Conservation (phyloP, 768 basidiomycete genomes). For the Rubroboletus pulcherrimus region DNA sequence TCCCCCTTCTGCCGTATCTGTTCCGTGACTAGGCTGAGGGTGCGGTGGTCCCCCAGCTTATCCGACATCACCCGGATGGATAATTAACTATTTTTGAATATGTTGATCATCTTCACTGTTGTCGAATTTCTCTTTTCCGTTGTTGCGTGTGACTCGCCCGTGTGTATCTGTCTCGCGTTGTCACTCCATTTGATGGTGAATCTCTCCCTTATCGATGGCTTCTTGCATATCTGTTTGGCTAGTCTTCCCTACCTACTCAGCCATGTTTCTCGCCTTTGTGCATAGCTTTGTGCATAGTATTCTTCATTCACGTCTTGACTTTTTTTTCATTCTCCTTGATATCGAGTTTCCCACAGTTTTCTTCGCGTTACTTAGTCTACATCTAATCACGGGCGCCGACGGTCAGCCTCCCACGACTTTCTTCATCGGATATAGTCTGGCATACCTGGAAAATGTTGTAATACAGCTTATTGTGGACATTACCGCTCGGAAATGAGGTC, state of each 20-base stretch:
- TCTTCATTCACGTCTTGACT: neutral
- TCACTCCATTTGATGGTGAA: conserved; percentile 7
- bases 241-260: conserved; percentile 2
- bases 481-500: conserved; percentile 15
- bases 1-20: conserved; percentile 30
- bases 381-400: conserved; percentile 23
- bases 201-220: conserved; percentile 15
- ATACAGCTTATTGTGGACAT: conserved; percentile 32
- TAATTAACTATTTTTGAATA: conserved; percentile 31
- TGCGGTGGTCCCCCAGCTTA: neutral
- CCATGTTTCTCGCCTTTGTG: neutral
- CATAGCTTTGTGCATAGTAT: conserved; percentile 29
- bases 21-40: conserved; percentile 16
- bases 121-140: conserved; percentile 7
- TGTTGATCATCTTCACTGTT: conserved; percentile 33
- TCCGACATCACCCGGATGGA: conserved; percentile 20
- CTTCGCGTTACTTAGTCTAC: conserved; percentile 26
- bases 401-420: conserved; percentile 11
- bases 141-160: conserved; percentile 15
- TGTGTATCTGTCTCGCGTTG: conserved; percentile 6
- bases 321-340: conserved; percentile 9
- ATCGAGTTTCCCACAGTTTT: conserved; percentile 9
- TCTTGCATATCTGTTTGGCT: conserved; percentile 23
- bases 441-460: conserved; percentile 36
- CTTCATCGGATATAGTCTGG: conserved; percentile 32